Evolutionary conservation across 345 rosid genomes (phyloP).

Genomic region (Linum tenue): DNA sequence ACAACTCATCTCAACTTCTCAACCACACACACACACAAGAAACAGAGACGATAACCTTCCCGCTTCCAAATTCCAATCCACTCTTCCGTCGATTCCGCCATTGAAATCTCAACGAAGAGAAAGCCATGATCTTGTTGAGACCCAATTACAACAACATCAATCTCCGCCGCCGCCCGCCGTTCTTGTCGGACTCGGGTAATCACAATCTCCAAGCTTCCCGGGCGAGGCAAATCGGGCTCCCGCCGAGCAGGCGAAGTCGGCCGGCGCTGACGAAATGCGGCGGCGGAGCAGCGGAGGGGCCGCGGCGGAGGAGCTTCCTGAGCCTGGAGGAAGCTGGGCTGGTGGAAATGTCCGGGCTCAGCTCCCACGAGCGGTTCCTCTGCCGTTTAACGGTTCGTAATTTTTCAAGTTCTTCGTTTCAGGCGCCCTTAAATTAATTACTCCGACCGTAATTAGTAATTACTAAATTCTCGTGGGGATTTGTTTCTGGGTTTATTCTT

Average conservation of each 20-base stretch:
- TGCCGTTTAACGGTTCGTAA: conserved; percentile 68
- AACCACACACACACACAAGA: no score
- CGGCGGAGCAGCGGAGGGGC: conserved; percentile 31
- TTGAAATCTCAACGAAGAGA: no score
- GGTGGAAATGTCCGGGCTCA: conserved; percentile 67
- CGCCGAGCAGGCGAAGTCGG: conserved; percentile 15
- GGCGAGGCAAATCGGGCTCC: conserved; percentile 5
- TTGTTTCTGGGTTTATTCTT: not conserved
- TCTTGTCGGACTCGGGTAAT: no score
- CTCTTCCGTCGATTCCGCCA: no score
- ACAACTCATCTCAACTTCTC: no score
- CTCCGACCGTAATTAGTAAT: not conserved
- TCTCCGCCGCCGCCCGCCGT: no score
- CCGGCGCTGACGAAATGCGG: conserved; percentile 23
- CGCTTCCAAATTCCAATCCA: no score
- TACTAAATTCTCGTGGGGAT: no score
- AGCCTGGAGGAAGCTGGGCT: conserved; percentile 84
- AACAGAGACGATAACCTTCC: no score
- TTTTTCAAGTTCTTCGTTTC: not conserved
- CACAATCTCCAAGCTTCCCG: not conserved
- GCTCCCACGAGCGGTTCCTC: conserved; percentile 74
- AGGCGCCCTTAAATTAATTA: not conserved
- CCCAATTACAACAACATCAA: no score
- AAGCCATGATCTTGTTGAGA: no score
- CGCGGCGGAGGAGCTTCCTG: conserved; percentile 42